A percentile compares a stretch with the other conserved stretches of the same genome.
Evolutionary conservation across 495 filamentous ascomycete species (phyloP).

Genomic region (Aspergillus haitiensis): DNA sequence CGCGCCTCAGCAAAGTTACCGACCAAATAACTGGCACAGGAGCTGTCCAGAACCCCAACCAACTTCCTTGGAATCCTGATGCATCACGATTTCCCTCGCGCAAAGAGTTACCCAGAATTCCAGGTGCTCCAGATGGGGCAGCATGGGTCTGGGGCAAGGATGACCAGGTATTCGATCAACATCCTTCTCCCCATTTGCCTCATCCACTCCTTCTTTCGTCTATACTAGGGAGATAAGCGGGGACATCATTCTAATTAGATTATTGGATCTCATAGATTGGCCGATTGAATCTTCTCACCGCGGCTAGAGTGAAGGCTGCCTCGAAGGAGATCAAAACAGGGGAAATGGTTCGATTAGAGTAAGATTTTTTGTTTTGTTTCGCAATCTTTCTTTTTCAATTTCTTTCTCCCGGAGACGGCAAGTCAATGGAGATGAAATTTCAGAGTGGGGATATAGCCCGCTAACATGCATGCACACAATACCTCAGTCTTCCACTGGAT

Average conservation of each 20-base stretch:
- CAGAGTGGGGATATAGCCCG: background rate
- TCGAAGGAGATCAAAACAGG: slow-evolving; percentile 53
- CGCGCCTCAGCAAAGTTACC: slow-evolving; percentile 14
- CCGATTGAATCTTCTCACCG: slow-evolving; percentile 59
- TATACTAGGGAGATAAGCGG: background rate
- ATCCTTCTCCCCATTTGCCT: background rate
- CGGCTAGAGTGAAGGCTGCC: slow-evolving; percentile 52
- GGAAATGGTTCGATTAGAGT: slow-evolving; percentile 53
- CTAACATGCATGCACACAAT: background rate
- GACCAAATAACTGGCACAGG: slow-evolving; percentile 4
- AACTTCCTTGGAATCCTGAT: slow-evolving; percentile 57
- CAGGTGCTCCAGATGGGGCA: slow-evolving; percentile 46
- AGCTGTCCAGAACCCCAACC: slow-evolving; percentile 27
- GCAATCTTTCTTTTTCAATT: too few relatives aligned
- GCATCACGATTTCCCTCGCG: slow-evolving; percentile 51
- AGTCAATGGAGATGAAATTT: too few relatives aligned
- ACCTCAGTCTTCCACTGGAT: slow-evolving; percentile 53
- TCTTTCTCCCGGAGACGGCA: too few relatives aligned
- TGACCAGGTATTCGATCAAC: slow-evolving; percentile 45
- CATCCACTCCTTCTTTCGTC: background rate
- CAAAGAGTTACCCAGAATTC: slow-evolving; percentile 51
- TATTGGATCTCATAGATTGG: slow-evolving; percentile 38
- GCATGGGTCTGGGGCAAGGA: slow-evolving; percentile 67
- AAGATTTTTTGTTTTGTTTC: slow-evolving; percentile 8
- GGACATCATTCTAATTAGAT: too few relatives aligned